Conservation (phyloP, 495 filamentous ascomycete genomes). For the Collariella sp. region DNA sequence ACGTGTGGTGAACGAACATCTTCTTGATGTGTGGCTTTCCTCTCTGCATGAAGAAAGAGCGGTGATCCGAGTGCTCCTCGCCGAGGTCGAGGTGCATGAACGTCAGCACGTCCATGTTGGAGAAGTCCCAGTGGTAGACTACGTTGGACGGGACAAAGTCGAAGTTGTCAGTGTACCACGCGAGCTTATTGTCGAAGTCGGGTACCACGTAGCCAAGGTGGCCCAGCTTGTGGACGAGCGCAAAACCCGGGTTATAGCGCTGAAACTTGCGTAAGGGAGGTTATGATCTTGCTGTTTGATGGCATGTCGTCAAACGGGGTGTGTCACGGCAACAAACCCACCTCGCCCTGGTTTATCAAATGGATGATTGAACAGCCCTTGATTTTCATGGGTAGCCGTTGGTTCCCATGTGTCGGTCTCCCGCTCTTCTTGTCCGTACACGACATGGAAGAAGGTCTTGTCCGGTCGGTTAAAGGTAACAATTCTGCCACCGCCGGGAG, state of each 20-base stretch:
- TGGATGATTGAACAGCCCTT: conserved; percentile 35
- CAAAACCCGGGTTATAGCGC: conserved; percentile 48
- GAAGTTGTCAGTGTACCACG: conserved; percentile 56
- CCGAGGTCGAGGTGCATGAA: conserved; percentile 59
- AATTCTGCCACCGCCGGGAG: conserved; percentile 47
- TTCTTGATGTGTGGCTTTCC: conserved; percentile 25
- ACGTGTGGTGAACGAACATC: conserved; percentile 57
- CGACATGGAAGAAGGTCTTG: conserved; percentile 45
- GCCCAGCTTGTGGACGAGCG: conserved; percentile 59
- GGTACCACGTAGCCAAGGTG: conserved; percentile 55
- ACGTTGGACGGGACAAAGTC: conserved; percentile 49
- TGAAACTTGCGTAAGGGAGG: conserved; percentile 32
- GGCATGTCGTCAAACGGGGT: too few species aligned
- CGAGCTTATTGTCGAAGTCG: conserved; percentile 43
- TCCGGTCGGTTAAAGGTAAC: conserved; percentile 46
- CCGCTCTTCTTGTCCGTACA: conserved; percentile 20
- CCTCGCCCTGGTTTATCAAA: conserved; percentile 25
- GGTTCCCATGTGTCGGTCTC: conserved; percentile 34
- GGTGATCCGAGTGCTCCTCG: conserved; percentile 52
- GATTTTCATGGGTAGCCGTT: conserved; percentile 26
- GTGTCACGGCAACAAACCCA: background rate
- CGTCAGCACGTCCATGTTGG: conserved; percentile 37
- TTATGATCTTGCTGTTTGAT: too few species aligned
- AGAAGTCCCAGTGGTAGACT: conserved; percentile 32
- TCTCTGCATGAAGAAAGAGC: conserved; percentile 52